phyloP scores from a whole-genome alignment of 306 rosid species.

The Pyrus communis region DNA sequence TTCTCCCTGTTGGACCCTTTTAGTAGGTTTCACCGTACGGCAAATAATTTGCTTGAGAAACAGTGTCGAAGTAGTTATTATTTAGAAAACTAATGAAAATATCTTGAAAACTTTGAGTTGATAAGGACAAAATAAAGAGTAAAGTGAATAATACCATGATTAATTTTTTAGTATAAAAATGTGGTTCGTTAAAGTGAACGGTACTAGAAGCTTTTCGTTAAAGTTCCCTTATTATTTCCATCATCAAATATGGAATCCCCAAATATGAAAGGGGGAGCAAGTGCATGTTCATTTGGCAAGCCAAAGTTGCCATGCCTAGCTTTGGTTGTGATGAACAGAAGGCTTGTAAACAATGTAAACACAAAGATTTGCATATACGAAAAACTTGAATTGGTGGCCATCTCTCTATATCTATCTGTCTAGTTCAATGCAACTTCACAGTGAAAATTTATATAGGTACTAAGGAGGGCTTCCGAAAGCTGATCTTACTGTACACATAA shows the following conservation, averaged over 20 bases:
- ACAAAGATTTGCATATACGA: neutral
- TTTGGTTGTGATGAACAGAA: neutral
- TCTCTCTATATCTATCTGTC: neutral
- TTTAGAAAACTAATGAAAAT: too few species aligned
- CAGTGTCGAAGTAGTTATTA: constrained; percentile 33
- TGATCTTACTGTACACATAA: too few species aligned
- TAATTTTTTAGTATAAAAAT: too few species aligned
- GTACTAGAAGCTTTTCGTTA: too few species aligned
- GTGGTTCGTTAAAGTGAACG: too few species aligned
- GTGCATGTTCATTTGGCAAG: neutral
- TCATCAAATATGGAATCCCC: constrained; percentile 54
- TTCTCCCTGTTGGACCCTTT: constrained; percentile 28
- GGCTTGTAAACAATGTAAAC: neutral
- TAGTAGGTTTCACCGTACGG: constrained; percentile 39
- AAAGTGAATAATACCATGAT: too few species aligned
- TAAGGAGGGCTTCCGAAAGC: too few species aligned
- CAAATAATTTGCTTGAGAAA: neutral
- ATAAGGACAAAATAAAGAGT: too few species aligned
- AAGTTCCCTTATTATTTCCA: constrained; percentile 30
- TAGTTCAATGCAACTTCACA: neutral
- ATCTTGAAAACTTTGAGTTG: too few species aligned
- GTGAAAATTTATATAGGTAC: too few species aligned
- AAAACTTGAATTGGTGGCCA: neutral
- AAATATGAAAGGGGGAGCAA: constrained; percentile 33
- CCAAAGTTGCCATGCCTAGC: neutral